Evolutionary conservation across 495 filamentous ascomycete genomes (phyloP), one percentile per base, ranked within the genome.

Genomic region (Trypethelium eluteriae): DNA sequence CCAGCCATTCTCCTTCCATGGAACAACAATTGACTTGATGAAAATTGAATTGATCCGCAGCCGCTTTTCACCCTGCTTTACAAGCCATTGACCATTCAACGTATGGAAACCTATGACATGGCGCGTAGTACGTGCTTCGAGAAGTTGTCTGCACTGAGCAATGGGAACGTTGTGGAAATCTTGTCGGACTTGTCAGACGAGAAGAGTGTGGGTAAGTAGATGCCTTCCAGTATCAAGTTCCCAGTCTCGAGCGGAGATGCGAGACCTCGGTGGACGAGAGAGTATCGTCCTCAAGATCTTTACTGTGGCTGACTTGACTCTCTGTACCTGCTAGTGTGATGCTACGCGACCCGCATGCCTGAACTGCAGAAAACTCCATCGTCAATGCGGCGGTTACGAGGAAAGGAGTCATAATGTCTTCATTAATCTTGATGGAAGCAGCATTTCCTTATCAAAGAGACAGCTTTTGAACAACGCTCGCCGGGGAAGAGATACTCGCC

Each of bases 381-480:
- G 11, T 34, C 25, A 18, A 59, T 59, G 53, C 53, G 53, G 18
- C 18, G 53, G 53, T 36, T 59, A 59, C 32, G 53, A 59, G 18
- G 18, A 59, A 18, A 59, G 36, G 3, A 18, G 25, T 10, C 53
- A 11, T 36, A 36, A 10, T 59, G 32, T 59, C 7, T 59, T 59
- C 53, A 32, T 59, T 5, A 59, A 59, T 14, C 32, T 59, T 9
- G 53, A 59, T 59, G 25, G 14, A 36, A 36, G 6, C 32, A 59
- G 6, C 53, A 59, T 59, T 35, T 59, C 53, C 3, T 11, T 35
- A 4, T 36, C 53, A 3, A 59, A 59, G 53, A 59, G 36, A 14
- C 53, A 59, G 53, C 11, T 59, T 36, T 59, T 59, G 32, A 59
- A 59, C 53, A 18, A 59, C 36, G 53, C 53, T 34, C 53, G 53